Evolutionary conservation across 208 protist genomes (phyloP).

Genomic region (Wallacemonas sp.): DNA sequence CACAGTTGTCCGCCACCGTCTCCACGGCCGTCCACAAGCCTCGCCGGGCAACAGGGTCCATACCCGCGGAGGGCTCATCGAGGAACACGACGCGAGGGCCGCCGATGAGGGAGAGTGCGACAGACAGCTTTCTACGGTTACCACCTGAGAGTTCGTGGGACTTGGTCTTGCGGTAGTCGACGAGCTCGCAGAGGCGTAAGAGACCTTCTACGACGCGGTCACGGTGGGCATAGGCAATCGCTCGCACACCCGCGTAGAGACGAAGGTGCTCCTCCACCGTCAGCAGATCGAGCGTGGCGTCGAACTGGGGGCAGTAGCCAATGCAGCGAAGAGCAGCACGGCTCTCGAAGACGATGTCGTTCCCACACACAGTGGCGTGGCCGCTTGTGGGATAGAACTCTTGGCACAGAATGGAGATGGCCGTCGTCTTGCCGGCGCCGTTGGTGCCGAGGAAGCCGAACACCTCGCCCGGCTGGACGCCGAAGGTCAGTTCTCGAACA

Average conservation of each 20-base stretch:
- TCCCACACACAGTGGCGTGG: constrained; percentile 45
- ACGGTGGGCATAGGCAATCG: constrained; percentile 30
- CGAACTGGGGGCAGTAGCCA: constrained; percentile 94
- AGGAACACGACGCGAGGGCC: constrained; percentile 58
- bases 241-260: constrained; percentile 36
- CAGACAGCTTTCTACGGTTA: constrained; percentile 73
- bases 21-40: constrained; percentile 72
- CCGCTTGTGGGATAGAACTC: constrained; percentile 72
- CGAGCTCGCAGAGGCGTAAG: constrained; percentile 34
- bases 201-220: constrained; percentile 32
- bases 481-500: constrained; percentile 70
- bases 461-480: constrained; percentile 67
- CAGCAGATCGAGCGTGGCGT: constrained; percentile 88
- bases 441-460: constrained; percentile 91
- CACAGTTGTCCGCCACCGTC: constrained; percentile 24
- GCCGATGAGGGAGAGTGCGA: constrained; percentile 73
- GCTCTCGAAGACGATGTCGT: constrained; percentile 55
- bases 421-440: constrained; percentile 90
- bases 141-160: constrained; percentile 47
- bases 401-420: constrained; percentile 82
- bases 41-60: constrained; percentile 63
- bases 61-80: constrained; percentile 72
- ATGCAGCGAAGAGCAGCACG: constrained; percentile 46
- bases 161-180: constrained; percentile 29
- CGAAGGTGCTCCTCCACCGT: constrained; percentile 85